phyloP scores from a whole-genome alignment of 441 rosid species.

The Geranium incanum region DNA sequence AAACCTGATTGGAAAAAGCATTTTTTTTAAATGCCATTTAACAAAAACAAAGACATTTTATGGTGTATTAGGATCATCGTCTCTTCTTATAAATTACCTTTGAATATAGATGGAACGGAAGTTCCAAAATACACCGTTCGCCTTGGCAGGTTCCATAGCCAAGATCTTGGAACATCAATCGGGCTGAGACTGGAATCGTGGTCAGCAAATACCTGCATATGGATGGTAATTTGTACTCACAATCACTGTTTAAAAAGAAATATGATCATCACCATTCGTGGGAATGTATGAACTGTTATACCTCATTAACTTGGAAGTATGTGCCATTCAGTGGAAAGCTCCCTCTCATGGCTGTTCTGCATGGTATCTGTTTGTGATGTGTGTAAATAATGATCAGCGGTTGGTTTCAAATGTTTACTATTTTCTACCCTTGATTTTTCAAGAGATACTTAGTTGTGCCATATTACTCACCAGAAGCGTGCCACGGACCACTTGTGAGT shows the following conservation, averaged over 20 bases:
- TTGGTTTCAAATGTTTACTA: slow-evolving; percentile 4
- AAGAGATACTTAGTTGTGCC: not conserved
- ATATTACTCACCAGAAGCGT: slow-evolving; percentile 45
- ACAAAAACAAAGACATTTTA: slow-evolving; percentile 12
- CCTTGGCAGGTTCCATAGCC: slow-evolving; percentile 78
- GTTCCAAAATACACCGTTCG: slow-evolving; percentile 88
- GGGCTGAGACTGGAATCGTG: slow-evolving; percentile 78
- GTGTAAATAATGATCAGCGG: not conserved
- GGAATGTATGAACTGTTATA: slow-evolving; percentile 6
- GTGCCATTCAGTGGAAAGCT: slow-evolving; percentile 95
- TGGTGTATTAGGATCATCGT: slow-evolving; percentile 5
- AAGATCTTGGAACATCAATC: slow-evolving; percentile 65
- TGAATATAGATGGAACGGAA: slow-evolving; percentile 80
- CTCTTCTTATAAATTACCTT: slow-evolving; percentile 37
- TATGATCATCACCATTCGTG: slow-evolving; percentile 10
- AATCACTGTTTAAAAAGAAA: not conserved
- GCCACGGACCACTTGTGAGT: slow-evolving; percentile 47
- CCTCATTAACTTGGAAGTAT: slow-evolving; percentile 96
- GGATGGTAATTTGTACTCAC: slow-evolving; percentile 5
- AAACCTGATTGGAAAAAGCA: slow-evolving; percentile 46
- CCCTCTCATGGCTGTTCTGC: slow-evolving; percentile 96
- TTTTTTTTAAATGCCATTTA: not conserved
- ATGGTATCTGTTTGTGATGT: slow-evolving; percentile 58
- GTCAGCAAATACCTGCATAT: slow-evolving; percentile 83
- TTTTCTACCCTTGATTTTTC: not conserved